Base-by-base conservation (phyloP, 1,139 yeast genomes). In the Taphrina sp. region DNA sequence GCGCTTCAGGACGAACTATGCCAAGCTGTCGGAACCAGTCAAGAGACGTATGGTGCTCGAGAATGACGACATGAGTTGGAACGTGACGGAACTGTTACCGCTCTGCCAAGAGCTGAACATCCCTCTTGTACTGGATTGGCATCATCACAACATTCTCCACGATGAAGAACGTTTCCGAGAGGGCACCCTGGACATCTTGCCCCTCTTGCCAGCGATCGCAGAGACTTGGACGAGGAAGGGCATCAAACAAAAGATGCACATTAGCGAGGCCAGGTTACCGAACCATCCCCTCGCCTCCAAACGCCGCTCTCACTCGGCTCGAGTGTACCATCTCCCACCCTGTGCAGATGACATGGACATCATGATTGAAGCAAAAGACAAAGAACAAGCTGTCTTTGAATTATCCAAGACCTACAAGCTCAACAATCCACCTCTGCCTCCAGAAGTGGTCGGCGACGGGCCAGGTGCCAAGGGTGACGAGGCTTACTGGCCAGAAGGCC, bases 141-240 rank as follows among this genome's bases (percentile, higher is more conserved):
- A 57, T 38, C 59, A 57, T 24, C 59, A 57, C 39, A 57, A 52
- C 14, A 41, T 57, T 17, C 57, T 57, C 8, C 59, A 45, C 22
- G 59, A 46, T 17, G 56, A 53, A 22, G 56, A 53, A 8, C n/a
- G 19, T 10, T 39, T 57, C 14, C 52, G 59, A n/a, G 59, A 52
- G 17, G 59, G 57, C 3, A 19, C 47, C 17, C 38, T 52, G 10
- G 59, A 52, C 20, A 22, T 52, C 7, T 17, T 52, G 51, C 57
- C 54, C 2, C 33, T 57, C 12, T 19, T 52, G 17, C 53, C 53
- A 3, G 47, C 42, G 14, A 57, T 57, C 12, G 37, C 47, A 1
- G 59, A 36, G 43, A 52, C 57, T 92, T n/a, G 86, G 79, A 69
- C 95, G 96, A 34, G 76, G 74, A 68, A 80, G 75, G 64, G 74